Base-by-base conservation (phyloP, 441 rosid species). In the Omphalea diandra region DNA sequence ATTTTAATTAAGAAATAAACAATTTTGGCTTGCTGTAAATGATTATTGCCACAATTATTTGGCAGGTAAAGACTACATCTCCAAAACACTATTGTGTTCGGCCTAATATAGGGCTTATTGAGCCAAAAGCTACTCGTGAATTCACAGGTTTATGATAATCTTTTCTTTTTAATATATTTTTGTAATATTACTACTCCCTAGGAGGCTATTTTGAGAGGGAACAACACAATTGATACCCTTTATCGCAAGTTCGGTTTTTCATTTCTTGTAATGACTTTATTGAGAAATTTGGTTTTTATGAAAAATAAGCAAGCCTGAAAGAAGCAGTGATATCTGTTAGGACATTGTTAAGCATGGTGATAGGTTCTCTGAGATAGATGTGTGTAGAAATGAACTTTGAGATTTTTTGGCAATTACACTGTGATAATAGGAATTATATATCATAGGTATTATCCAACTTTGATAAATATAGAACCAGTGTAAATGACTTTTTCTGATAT, bases 61-160 rank as follows among this genome's bases (percentile, higher is more conserved):
- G 44, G 50, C 83, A 83, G 88, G 83, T 87, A 64, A 87, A 87
- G 80, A 83, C 88, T 40, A 87, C 88, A 4, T 80, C 87, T 69
- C 88, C 87, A 0, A 82, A 77, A 77, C 79, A 85, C 40, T 85
- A 87, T 69, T 80, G 81, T 55, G 91, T 83, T 29, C 75, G 82
- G 56, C 88, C 91, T 32, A 87, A 83, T 67, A 71, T 68, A 31
- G 85, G 86, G 33, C 70, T 87, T 46, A 71, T 87, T 55, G 65
- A 74, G 74, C 91, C 87, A 10, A 77, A 73, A 17, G 74, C 79
- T 33, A 43, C 76, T 40, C 76, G 54, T 69, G 78, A 72, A 66
- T 76, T 87, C 60, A 75, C 82, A 73, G 86, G 91, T 80, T 70
- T 29, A 17, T n/a, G 20, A 33, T 11, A 40, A 8, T 40, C 44